phyloP scores from a whole-genome alignment of 2,329 filamentous ascomycete genomes.

The Penicillium sumatraense region DNA sequence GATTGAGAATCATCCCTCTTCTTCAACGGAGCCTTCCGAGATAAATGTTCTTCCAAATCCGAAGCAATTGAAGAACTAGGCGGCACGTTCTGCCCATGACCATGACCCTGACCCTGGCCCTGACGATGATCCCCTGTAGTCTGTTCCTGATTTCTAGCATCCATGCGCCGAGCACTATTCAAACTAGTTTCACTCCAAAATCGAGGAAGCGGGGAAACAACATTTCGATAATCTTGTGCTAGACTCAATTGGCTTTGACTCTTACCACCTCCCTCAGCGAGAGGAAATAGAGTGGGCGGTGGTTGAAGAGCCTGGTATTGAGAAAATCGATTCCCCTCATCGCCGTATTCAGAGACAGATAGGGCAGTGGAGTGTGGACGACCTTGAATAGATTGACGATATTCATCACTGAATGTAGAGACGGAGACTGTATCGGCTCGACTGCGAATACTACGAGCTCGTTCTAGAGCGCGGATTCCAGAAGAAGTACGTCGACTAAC shows the following conservation, averaged over 20 bases:
- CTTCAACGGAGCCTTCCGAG: conserved; percentile 15
- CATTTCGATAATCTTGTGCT: conserved; percentile 43
- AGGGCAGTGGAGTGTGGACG: conserved; percentile 40
- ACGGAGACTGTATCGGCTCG: conserved; percentile 40
- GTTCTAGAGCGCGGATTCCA: conserved; percentile 38
- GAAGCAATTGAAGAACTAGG: conserved; percentile 29
- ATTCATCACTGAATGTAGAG: conserved; percentile 37
- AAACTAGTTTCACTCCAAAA: conserved; percentile 43
- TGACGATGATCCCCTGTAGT: background rate
- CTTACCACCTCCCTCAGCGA: conserved; percentile 24
- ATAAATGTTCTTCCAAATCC: conserved; percentile 29
- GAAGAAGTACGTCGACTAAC: conserved; percentile 38
- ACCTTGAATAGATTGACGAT: conserved; percentile 34
- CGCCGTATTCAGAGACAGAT: conserved; percentile 42
- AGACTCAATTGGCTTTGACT: conserved; percentile 40
- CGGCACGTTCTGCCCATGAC: conserved; percentile 15
- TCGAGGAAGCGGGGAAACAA: conserved; percentile 41
- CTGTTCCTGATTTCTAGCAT: conserved; percentile 22
- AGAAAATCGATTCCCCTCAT: conserved; percentile 38
- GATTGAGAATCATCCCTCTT: conserved; percentile 15
- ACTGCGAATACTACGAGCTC: conserved; percentile 40
- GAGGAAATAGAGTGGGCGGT: conserved; percentile 25
- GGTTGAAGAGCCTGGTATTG: conserved; percentile 35
- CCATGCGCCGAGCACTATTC: conserved; percentile 28
- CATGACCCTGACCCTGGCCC: background rate